These are phyloP conservation scores for Fusarium clavum DNA, from an alignment of 2,329 filamentous ascomycete species.

Conservation along the genomic window DNA sequence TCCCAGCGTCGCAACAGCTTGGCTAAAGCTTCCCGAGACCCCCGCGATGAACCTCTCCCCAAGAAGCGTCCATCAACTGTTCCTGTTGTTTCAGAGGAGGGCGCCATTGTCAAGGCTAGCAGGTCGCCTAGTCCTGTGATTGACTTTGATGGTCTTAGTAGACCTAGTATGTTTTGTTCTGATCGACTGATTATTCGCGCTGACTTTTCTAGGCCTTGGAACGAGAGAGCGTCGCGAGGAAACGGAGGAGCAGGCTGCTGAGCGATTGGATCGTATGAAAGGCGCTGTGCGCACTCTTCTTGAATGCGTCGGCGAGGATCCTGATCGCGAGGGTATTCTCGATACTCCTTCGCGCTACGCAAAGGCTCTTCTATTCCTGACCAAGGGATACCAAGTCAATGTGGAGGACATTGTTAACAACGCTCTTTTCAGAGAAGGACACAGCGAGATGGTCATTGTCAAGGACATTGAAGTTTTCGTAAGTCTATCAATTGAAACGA, in stretches of 20 bases:
- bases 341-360: conserved; percentile 87
- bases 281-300: conserved; percentile 74
- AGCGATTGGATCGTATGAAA: conserved; percentile 68
- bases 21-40: conserved; percentile 71
- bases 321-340: conserved; percentile 72
- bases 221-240: conserved; percentile 73
- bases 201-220: conserved; percentile 62
- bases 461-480: conserved; percentile 91
- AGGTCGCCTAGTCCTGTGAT: conserved; percentile 66
- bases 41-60: conserved; percentile 63
- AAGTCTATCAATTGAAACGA: conserved; percentile 4
- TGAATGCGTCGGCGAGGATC: conserved; percentile 76
- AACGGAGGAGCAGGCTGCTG: conserved; percentile 55
- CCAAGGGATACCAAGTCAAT: conserved; percentile 96
- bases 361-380: conserved; percentile 95
- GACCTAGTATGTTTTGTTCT: conserved; percentile 61
- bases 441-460: conserved; percentile 97
- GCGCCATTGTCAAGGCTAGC: conserved; percentile 19
- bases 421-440: conserved; percentile 95
- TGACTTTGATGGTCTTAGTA: conserved; percentile 71
- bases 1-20: conserved; percentile 64
- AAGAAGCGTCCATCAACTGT: conserved; percentile 53
- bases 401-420: conserved; percentile 90
- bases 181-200: not conserved
- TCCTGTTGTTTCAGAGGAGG: conserved; percentile 23